Base-by-base conservation (phyloP, 2,329 filamentous ascomycete genomes). In the Thermochaetoides dissita region DNA sequence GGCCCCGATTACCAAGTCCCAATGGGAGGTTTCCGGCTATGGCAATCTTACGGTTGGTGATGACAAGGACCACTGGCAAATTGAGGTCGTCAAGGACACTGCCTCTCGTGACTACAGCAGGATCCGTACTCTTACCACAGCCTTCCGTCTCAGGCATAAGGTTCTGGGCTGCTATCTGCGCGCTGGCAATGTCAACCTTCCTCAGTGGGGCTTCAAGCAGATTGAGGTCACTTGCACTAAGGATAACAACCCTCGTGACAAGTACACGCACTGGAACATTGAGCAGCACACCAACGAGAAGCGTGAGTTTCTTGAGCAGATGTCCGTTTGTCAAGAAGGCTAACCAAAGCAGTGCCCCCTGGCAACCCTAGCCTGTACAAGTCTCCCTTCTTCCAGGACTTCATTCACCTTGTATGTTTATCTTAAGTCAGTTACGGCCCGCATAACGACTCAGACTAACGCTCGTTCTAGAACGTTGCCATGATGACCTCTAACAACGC, bases 401-500 rank as follows among this genome's bases (percentile, higher is more conserved):
- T 98, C 57, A 81, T 98, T 49, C 91, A 98, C 62, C 69, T 56
- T 37, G 53, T 55, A 51, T 30, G 53, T 41, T 24, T 7, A 36
- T 30, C 17, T 24, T 24, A 24, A 24, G 17, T 24, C 17, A 24
- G 17, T 24, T 24, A 24, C 17, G 17, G 17, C 17, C 17, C 5
- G 5, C 17, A 30, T n/a, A 7, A 10, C 6, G 12, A 24, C 12
- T 32, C 6, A 10, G n/a, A 29, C 46, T 46, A 42, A 48, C 39
- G 8, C n/a, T n/a, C 7, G 17, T 7, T 7, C 9, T 43, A 53
- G 52, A 98, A 98, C 60, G 91, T 98, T 48, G 91, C 91, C 49
- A 98, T 98, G 91, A 95, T 96, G 89, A 98, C 91, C 3, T 96
- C 91, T 34, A 98, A 98, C 73, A 98, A 98, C 58, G 91, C 91